These are phyloP conservation scores for Hemileia vastatrix DNA, from an alignment of 1,284 basidiomycete species.

Conservation along the genomic window DNA sequence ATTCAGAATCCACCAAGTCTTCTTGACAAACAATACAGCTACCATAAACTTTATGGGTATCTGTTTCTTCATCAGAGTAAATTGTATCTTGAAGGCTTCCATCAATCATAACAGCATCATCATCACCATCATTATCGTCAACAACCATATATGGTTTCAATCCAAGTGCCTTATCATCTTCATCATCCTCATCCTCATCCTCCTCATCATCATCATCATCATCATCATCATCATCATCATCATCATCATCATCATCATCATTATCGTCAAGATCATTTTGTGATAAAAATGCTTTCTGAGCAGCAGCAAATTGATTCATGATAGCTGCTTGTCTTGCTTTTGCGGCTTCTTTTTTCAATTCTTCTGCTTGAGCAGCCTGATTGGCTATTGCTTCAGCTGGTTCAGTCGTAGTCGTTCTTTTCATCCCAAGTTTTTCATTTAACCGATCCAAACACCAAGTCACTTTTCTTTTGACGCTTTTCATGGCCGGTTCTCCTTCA, in stretches of 20 bases:
- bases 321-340: constrained; percentile 77
- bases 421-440: constrained; percentile 51
- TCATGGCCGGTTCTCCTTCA: constrained; percentile 33
- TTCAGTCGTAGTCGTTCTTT: constrained; percentile 41
- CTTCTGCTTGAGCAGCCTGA: constrained; percentile 52
- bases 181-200: constrained; percentile 49
- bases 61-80: constrained; percentile 24
- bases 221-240: constrained; percentile 47
- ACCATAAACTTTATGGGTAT: constrained; percentile 55
- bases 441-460: constrained; percentile 65
- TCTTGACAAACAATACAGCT: constrained; percentile 98
- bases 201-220: constrained; percentile 58
- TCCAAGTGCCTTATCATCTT: constrained; percentile 51
- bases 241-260: constrained; percentile 29
- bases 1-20: constrained; percentile 60
- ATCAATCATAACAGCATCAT: too few species aligned
- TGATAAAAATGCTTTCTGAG: constrained; percentile 64
- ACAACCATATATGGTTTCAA: constrained; percentile 39
- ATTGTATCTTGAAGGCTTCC: constrained; percentile 14
- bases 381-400: constrained; percentile 47
- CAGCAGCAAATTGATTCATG: constrained; percentile 83
- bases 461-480: constrained; percentile 58
- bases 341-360: constrained; percentile 65
- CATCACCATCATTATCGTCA: constrained; percentile 24
- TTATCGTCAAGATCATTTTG: constrained; percentile 26